A percentile compares a stretch with the other conserved stretches of the same genome.
These are phyloP conservation scores for Dentipellis sp. DNA, from an alignment of 768 basidiomycete species.

Conservation along the genomic window DNA sequence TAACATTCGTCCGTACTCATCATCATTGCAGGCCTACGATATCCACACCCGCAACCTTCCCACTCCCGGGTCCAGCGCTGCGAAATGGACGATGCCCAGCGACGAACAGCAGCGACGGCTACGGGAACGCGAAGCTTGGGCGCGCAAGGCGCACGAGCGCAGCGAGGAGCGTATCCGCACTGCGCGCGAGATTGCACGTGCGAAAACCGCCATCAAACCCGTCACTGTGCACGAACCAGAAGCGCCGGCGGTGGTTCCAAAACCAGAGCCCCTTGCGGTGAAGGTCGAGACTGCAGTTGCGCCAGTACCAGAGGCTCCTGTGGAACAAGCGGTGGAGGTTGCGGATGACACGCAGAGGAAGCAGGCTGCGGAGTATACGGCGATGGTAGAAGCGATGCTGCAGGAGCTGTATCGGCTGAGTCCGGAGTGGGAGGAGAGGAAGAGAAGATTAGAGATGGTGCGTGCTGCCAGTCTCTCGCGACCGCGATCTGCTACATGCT, in stretches of 20 bases:
- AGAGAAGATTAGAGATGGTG: constrained; percentile 11
- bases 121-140: constrained; percentile 3
- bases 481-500: background rate
- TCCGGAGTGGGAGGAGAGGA: constrained; percentile 14
- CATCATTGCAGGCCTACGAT: background rate
- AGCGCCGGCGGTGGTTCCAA: background rate
- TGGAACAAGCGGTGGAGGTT: background rate
- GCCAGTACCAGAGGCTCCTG: background rate
- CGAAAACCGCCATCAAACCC: background rate
- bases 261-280: background rate
- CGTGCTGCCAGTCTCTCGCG: background rate
- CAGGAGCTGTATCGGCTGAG: constrained; percentile 12
- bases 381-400: constrained; percentile 12
- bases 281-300: background rate
- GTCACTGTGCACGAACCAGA: background rate
- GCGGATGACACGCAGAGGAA: background rate
- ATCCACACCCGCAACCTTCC: background rate
- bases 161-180: background rate
- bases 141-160: background rate
- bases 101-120: background rate
- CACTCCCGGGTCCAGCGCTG: background rate
- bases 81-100: background rate
- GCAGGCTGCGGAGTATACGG: constrained; percentile 9
- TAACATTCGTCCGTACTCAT: background rate
- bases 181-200: background rate